phyloP scores from a whole-genome alignment of 1,139 yeast genomes.

The Candida sojae region DNA sequence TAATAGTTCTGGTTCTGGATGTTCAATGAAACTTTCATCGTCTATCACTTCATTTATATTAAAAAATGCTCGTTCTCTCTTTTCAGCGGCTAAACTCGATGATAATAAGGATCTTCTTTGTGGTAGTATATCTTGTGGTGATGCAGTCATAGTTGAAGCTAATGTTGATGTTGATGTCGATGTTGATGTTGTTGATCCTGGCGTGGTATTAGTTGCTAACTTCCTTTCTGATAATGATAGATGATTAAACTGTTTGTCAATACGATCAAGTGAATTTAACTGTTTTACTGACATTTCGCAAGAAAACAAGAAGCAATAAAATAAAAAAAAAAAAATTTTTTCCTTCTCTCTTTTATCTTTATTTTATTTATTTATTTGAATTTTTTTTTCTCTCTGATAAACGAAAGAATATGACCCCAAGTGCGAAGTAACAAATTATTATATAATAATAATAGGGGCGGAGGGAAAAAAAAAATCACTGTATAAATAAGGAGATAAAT shows the following conservation, averaged over 20 bases:
- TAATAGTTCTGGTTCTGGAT: slow-evolving; percentile 54
- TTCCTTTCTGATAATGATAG: slow-evolving; percentile 6
- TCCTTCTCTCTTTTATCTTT: not conserved
- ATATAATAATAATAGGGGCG: not conserved
- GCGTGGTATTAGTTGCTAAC: not conserved
- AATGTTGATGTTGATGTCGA: not conserved
- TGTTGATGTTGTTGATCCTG: not conserved
- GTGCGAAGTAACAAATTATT: not conserved
- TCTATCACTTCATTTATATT: slow-evolving; percentile 9
- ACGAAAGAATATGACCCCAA: not conserved
- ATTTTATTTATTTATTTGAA: not conserved
- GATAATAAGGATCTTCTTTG: slow-evolving; percentile 27
- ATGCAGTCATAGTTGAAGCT: not conserved
- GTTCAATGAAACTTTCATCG: slow-evolving; percentile 23
- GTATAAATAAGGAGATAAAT: too few relatives aligned
- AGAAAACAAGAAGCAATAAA: not conserved
- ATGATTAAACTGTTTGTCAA: slow-evolving; percentile 4
- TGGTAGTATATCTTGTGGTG: slow-evolving; percentile 4
- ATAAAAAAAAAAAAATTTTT: not conserved
- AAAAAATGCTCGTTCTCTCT: slow-evolving; percentile 6
- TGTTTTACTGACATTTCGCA: slow-evolving; percentile 3
- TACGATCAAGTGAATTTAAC: slow-evolving; percentile 6
- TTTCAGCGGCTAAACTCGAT: slow-evolving; percentile 26
- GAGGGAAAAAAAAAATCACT: too few relatives aligned
- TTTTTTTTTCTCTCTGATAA: not conserved